phyloP scores from a whole-genome alignment of 305 asterid genomes.

The Fraxinus sp. region DNA sequence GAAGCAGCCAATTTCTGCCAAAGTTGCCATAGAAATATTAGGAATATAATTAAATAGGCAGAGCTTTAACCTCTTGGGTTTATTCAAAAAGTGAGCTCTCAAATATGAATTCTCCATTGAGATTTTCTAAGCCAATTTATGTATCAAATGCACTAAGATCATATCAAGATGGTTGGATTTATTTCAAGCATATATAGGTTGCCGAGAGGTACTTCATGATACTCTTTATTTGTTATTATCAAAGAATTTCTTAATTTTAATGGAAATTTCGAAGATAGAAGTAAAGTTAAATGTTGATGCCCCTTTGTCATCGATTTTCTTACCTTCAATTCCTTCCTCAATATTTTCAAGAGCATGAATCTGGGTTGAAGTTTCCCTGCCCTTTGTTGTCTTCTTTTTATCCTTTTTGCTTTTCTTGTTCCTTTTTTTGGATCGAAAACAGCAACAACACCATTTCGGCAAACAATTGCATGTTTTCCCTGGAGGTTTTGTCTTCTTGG shows the following conservation, averaged over 20 bases:
- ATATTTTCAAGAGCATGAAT: conserved; percentile 94
- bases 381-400: conserved; percentile 62
- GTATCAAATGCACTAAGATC: background rate
- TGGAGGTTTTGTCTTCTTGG: conserved; percentile 77
- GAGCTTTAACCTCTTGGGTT: background rate
- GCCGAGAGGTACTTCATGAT: background rate
- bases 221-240: background rate
- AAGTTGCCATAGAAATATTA: background rate
- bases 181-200: background rate
- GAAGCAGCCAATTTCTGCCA: background rate
- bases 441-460: conserved; percentile 78
- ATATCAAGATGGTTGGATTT: background rate
- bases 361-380: conserved; percentile 75
- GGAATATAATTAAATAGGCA: background rate
- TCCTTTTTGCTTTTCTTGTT: conserved; percentile 63
- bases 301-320: conserved; percentile 13
- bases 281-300: background rate
- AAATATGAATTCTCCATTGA: background rate
- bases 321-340: conserved; percentile 95
- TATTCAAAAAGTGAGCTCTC: background rate
- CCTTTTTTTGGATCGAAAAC: conserved; percentile 61
- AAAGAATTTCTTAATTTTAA: background rate
- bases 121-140: background rate
- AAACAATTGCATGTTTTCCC: conserved; percentile 93
- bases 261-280: background rate